These are phyloP conservation scores for Jacaranda mimosifolia DNA, from an alignment of 257 asterid species.

Conservation along the genomic window DNA sequence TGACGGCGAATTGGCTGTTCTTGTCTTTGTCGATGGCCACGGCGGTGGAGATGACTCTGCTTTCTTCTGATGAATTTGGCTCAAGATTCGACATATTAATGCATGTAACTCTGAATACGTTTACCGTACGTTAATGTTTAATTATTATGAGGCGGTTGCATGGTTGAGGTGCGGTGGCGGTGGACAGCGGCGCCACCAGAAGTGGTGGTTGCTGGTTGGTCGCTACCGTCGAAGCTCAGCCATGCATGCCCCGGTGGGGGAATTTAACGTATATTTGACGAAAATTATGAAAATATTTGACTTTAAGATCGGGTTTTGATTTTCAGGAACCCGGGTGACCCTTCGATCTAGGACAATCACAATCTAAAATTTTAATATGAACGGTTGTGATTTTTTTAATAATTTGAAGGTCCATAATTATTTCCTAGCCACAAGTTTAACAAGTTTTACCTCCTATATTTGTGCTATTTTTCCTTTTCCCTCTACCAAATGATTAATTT, in stretches of 20 bases:
- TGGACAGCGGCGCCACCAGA: conserved; percentile 39
- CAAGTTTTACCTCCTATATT: no score
- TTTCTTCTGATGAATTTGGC: conserved; percentile 37
- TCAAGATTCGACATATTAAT: conserved; percentile 39
- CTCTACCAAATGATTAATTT: no score
- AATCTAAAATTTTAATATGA: background rate
- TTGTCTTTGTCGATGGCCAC: conserved; percentile 85
- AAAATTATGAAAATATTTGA: conserved; percentile 17
- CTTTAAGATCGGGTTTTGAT: conserved; percentile 26
- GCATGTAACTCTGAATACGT: background rate
- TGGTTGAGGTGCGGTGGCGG: conserved; percentile 37
- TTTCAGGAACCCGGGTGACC: conserved; percentile 14
- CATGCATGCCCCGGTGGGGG: conserved; percentile 42
- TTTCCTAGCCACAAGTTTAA: no score
- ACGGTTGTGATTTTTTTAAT: background rate
- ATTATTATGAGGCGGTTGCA: conserved; percentile 1
- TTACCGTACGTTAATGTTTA: no score
- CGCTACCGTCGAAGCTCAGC: conserved; percentile 49
- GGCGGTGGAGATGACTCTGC: conserved; percentile 50
- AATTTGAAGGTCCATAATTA: background rate
- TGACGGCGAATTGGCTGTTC: conserved; percentile 86
- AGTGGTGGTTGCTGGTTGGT: conserved; percentile 35
- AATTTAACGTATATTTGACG: background rate
- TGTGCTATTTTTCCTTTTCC: no score
- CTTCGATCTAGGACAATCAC: conserved; percentile 28